A percentile compares a stretch with the other conserved stretches of the same genome.
phyloP scores from a whole-genome alignment of 2,329 filamentous ascomycete genomes.

The Pseudocercospora vitis region DNA sequence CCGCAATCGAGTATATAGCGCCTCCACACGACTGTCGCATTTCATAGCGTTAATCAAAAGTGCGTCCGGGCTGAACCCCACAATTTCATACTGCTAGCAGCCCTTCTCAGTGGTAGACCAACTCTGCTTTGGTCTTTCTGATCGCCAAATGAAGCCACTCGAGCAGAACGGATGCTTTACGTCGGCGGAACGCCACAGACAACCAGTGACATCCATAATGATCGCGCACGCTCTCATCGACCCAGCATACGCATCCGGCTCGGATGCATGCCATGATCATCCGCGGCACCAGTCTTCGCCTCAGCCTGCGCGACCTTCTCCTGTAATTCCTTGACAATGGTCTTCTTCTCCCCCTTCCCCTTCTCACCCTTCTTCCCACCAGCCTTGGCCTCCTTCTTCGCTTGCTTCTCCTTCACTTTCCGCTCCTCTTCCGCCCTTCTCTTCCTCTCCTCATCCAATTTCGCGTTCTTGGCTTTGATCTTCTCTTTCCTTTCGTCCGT shows the following conservation, averaged over 20 bases:
- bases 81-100: too few relatives aligned
- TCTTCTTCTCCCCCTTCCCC: constrained; percentile 40
- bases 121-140: too few relatives aligned
- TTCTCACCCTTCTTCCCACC: constrained; percentile 30
- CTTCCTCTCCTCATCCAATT: constrained; percentile 69
- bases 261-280: constrained; percentile 36
- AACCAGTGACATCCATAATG: too few relatives aligned
- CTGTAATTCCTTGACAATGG: constrained; percentile 39
- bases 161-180: too few relatives aligned
- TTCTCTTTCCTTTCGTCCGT: constrained; percentile 69
- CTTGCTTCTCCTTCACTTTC: constrained; percentile 47
- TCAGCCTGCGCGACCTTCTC: constrained; percentile 39
- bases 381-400: constrained; percentile 40
- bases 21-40: too few relatives aligned
- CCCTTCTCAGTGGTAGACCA: too few relatives aligned
- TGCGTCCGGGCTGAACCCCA: too few relatives aligned
- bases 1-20: too few relatives aligned
- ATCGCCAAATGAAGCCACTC: too few relatives aligned
- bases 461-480: constrained; percentile 81
- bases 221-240: too few relatives aligned
- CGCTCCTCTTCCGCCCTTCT: constrained; percentile 52
- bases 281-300: constrained; percentile 10
- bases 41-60: too few relatives aligned
- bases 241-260: constrained; percentile 35
- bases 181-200: too few relatives aligned